Percentiles rank a stretch among this genome's conserved stretches.
Evolutionary conservation across 2,329 filamentous ascomycete species (phyloP).

Genomic region (Alternaria rosae): DNA sequence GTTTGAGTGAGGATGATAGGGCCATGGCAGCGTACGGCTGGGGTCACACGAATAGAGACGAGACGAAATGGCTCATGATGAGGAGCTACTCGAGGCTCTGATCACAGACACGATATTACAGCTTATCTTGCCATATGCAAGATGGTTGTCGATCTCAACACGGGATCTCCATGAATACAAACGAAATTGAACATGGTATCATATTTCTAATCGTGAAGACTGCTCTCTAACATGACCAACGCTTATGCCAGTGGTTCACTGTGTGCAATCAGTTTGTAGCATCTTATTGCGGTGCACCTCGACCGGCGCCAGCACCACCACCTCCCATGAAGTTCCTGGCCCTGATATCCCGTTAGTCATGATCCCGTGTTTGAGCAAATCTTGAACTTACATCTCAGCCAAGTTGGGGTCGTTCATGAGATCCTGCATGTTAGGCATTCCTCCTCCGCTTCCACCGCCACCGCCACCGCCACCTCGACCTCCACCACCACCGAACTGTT

Average conservation of each 20-base stretch:
- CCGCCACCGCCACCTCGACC: slow-evolving; percentile 62
- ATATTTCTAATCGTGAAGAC: slow-evolving; percentile 35
- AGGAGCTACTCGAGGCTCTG: not conserved
- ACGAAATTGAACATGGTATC: slow-evolving; percentile 35
- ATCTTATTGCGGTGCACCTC: slow-evolving; percentile 24
- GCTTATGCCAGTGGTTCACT: not conserved
- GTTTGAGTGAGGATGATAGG: not conserved
- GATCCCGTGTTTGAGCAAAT: not conserved
- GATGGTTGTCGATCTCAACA: not conserved
- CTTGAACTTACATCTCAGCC: slow-evolving; percentile 81
- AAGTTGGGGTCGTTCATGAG: slow-evolving; percentile 94
- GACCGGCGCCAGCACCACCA: slow-evolving; percentile 27
- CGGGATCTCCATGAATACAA: not conserved
- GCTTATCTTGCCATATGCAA: not conserved
- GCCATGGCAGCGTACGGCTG: not conserved
- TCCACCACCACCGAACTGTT: slow-evolving; percentile 65
- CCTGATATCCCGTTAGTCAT: slow-evolving; percentile 50
- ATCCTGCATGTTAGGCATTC: slow-evolving; percentile 84
- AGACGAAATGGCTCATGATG: not conserved
- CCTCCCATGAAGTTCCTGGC: slow-evolving; percentile 71
- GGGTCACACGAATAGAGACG: not conserved
- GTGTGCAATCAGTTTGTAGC: slow-evolving; percentile 19
- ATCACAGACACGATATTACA: not conserved
- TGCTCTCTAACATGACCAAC: not conserved
- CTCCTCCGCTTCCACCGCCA: slow-evolving; percentile 72